Conservation (phyloP, 1,284 basidiomycete species). For the Omphalotus olearius region DNA sequence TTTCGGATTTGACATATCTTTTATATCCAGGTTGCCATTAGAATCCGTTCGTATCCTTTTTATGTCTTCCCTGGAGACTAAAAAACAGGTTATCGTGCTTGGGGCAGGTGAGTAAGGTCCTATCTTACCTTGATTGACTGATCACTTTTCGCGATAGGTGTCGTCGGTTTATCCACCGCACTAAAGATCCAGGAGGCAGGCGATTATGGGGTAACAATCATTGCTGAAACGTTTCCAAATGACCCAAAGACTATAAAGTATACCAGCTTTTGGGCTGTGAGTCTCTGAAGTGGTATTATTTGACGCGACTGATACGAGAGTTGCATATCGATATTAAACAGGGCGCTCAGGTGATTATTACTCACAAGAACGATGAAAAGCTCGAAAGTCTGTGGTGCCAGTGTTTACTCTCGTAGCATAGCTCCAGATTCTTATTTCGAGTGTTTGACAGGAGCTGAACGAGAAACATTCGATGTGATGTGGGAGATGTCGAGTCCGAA, state of each 20-base stretch:
- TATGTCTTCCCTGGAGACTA: neutral
- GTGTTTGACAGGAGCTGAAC: neutral
- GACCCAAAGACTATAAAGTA: slow-evolving; percentile 54
- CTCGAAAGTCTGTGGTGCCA: neutral
- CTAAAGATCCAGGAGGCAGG: slow-evolving; percentile 51
- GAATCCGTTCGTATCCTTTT: too few species aligned
- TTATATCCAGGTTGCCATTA: too few species aligned
- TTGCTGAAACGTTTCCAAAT: slow-evolving; percentile 56
- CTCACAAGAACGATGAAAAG: slow-evolving; percentile 1
- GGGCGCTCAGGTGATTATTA: slow-evolving; percentile 5
- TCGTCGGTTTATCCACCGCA: slow-evolving; percentile 70
- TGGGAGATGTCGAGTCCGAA: slow-evolving; percentile 10
- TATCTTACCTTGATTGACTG: neutral
- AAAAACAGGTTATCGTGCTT: slow-evolving; percentile 24
- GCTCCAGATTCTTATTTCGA: too few species aligned
- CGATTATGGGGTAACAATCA: slow-evolving; percentile 51
- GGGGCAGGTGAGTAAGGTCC: slow-evolving; percentile 26
- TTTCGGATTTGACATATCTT: too few species aligned
- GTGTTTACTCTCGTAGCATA: too few species aligned
- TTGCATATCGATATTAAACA: neutral
- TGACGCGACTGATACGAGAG: neutral
- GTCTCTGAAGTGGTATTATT: slow-evolving; percentile 19
- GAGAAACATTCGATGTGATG: slow-evolving; percentile 13
- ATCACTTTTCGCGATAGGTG: slow-evolving; percentile 37
- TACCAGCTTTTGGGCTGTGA: slow-evolving; percentile 68